Evolutionary conservation across 2,329 filamentous ascomycete species (phyloP).

Genomic region (Aureobasidium sp.): DNA sequence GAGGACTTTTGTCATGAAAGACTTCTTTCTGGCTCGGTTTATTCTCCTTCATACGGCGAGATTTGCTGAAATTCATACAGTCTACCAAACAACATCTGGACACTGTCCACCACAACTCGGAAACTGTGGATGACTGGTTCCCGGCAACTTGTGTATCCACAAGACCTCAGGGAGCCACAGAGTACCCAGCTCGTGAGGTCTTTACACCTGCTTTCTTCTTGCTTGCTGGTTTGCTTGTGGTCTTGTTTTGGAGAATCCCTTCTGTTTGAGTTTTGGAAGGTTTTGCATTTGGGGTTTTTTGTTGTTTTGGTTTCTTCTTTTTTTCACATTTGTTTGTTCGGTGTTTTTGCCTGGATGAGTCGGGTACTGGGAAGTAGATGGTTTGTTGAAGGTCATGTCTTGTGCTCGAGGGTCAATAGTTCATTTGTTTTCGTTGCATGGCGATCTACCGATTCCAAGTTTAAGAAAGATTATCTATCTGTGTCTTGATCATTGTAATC

Average conservation of each 20-base stretch:
- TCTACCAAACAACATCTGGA: no score
- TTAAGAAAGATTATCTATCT: no score
- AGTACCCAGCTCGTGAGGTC: neutral
- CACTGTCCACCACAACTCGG: neutral
- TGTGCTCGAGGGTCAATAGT: no score
- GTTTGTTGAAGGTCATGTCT: no score
- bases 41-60: no score
- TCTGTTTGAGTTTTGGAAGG: neutral
- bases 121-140: neutral
- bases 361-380: no score
- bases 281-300: no score
- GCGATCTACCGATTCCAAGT: neutral
- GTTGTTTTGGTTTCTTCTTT: no score
- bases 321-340: neutral
- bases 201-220: neutral
- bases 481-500: no score
- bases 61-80: neutral
- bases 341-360: no score
- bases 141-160: neutral
- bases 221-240: neutral
- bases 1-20: neutral
- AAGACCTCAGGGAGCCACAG: neutral
- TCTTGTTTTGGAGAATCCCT: neutral
- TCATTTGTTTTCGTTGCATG: neutral
- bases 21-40: neutral